Percentiles rank a stretch among this genome's conserved stretches.
Conservation (phyloP, 2,329 filamentous ascomycete genomes). For the Penicillium sp. region DNA sequence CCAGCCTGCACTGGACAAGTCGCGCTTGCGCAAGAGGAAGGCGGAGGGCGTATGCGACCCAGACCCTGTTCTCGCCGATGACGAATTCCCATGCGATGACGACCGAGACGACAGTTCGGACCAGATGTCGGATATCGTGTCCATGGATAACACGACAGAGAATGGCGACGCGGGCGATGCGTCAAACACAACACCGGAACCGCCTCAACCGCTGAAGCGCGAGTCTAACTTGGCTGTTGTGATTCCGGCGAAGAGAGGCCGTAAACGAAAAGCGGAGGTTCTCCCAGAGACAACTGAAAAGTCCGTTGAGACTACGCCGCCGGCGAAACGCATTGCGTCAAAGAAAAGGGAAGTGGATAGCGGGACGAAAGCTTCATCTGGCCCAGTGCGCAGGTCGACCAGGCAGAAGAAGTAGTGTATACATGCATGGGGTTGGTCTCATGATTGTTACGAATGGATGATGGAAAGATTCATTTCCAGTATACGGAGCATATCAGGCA, state of each 20-base stretch:
- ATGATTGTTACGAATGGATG: constrained; percentile 14
- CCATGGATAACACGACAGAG: constrained; percentile 10
- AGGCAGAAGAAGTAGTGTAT: constrained; percentile 27
- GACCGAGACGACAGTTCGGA: constrained; percentile 14
- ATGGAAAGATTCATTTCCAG: constrained; percentile 8
- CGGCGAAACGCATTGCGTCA: constrained; percentile 26
- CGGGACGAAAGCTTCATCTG: constrained; percentile 12
- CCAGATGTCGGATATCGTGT: constrained; percentile 19
- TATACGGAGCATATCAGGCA: not conserved
- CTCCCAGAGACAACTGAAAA: constrained; percentile 10
- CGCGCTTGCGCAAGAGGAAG: constrained; percentile 16
- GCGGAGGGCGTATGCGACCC: not conserved
- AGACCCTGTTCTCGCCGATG: constrained; percentile 5
- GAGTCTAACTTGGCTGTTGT: not conserved
- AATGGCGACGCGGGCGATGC: constrained; percentile 18
- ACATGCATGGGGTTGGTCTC: not conserved
- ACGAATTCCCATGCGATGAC: constrained; percentile 11
- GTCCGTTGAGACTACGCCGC: constrained; percentile 4
- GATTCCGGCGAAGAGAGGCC: constrained; percentile 13
- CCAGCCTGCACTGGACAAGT: constrained; percentile 30
- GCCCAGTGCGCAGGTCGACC: constrained; percentile 28
- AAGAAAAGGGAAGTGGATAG: constrained; percentile 17
- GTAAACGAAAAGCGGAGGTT: constrained; percentile 19
- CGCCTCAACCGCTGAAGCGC: constrained; percentile 15
- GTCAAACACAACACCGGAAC: constrained; percentile 23